Percentiles rank a stretch among this genome's conserved stretches.
Evolutionary conservation across 1,284 basidiomycete species (phyloP).

Genomic region (Testicularia cyperi): DNA sequence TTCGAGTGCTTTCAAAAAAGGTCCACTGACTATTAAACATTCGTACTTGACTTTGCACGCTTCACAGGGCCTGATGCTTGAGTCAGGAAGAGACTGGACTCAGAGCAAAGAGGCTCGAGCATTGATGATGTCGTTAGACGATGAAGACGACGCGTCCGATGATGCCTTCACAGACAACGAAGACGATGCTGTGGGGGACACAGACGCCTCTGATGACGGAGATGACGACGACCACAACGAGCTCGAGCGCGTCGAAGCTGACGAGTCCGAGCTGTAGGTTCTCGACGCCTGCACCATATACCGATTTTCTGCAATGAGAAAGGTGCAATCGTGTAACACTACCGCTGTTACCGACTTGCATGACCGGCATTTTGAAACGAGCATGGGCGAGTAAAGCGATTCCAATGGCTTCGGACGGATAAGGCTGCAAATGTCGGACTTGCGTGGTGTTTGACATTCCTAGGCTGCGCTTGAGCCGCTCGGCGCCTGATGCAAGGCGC

Average conservation of each 20-base stretch:
- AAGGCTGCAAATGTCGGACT: too few relatives aligned
- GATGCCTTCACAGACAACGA: conserved; percentile 37
- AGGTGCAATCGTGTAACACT: too few relatives aligned
- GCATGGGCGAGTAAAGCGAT: too few relatives aligned
- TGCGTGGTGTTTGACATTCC: too few relatives aligned
- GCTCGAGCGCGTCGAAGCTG: conserved; percentile 8
- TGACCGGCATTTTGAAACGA: too few relatives aligned
- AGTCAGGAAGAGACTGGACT: conserved; percentile 39
- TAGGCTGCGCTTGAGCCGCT: too few relatives aligned
- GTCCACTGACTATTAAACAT: background rate
- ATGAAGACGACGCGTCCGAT: conserved; percentile 37
- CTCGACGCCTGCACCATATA: too few relatives aligned
- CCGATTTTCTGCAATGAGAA: too few relatives aligned
- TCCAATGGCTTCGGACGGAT: too few relatives aligned
- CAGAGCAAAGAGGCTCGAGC: conserved; percentile 15
- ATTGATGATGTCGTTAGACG: conserved; percentile 33
- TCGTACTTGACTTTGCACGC: background rate
- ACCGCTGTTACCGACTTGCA: too few relatives aligned
- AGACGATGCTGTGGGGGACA: conserved; percentile 4
- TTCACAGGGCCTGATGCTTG: conserved; percentile 28
- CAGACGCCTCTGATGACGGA: conserved; percentile 8
- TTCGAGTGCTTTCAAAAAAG: conserved; percentile 3
- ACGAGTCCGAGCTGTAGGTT: too few relatives aligned
- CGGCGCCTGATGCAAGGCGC: too few relatives aligned
- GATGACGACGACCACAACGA: conserved; percentile 18